Conservation (phyloP, 371 early-diverging fungal species). For the Mortierella sp. region DNA sequence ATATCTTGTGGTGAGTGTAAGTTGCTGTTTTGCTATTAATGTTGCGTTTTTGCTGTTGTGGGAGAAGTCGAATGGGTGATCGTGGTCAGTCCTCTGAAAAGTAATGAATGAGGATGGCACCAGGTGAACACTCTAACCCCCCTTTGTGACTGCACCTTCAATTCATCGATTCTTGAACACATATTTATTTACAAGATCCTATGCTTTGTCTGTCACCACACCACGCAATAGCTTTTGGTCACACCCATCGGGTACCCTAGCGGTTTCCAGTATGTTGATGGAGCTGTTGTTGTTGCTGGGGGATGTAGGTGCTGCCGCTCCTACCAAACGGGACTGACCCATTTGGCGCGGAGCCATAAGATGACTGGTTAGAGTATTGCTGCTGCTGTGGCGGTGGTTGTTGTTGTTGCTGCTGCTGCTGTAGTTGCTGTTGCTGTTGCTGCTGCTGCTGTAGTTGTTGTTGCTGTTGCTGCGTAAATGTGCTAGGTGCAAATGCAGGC, state of each 20-base stretch:
- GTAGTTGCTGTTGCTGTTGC: conserved; percentile 10
- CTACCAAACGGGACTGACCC: conserved; percentile 21
- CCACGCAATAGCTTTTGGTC: background rate
- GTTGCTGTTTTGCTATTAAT: background rate
- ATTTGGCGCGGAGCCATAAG: conserved; percentile 8
- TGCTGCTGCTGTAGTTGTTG: conserved; percentile 4
- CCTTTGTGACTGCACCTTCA: background rate
- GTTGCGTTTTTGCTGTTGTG: background rate
- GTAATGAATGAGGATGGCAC: background rate
- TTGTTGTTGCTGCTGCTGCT: conserved; percentile 12
- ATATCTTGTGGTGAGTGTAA: background rate
- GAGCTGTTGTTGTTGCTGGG: conserved; percentile 17
- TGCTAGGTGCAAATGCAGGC: conserved; percentile 13
- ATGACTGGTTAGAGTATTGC: conserved; percentile 5
- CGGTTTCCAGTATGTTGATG: conserved; percentile 5
- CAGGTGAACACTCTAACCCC: background rate
- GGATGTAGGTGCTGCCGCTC: conserved; percentile 15
- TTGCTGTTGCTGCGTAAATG: conserved; percentile 18
- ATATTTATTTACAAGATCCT: background rate
- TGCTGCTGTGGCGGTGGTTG: conserved; percentile 2
- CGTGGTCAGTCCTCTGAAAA: background rate
- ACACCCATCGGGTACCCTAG: background rate
- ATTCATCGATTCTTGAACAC: background rate
- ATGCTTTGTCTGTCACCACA: too few relatives aligned
- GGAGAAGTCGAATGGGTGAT: background rate